Percentiles rank a stretch among this genome's conserved stretches.
These are phyloP conservation scores for Candida pseudoviswanathii DNA, from an alignment of 1,139 yeast genomes.

Conservation along the genomic window DNA sequence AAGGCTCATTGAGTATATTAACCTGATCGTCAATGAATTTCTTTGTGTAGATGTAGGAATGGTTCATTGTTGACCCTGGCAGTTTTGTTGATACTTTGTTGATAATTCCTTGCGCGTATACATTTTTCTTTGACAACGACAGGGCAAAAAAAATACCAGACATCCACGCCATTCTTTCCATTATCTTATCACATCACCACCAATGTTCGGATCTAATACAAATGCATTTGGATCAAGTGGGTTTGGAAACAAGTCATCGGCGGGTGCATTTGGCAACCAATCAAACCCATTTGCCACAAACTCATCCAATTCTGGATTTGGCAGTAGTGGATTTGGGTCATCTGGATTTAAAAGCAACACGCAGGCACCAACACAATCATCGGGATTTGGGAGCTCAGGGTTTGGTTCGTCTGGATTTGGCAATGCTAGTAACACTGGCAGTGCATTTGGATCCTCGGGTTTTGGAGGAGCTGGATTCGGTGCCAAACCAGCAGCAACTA, in stretches of 20 bases:
- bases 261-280: conserved; percentile 16
- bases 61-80: conserved; percentile 13
- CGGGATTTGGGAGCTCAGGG: conserved; percentile 9
- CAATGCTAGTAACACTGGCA: neutral
- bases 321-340: conserved; percentile 7
- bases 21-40: conserved; percentile 33
- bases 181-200: neutral
- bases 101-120: too few relatives aligned
- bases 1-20: conserved; percentile 27
- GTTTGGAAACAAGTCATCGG: conserved; percentile 19
- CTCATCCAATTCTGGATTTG: conserved; percentile 14
- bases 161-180: too few relatives aligned
- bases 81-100: neutral
- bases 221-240: conserved; percentile 18
- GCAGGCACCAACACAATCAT: neutral
- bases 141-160: neutral
- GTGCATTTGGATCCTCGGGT: conserved; percentile 13
- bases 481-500: neutral
- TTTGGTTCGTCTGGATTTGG: conserved; percentile 10
- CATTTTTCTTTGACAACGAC: neutral
- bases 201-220: conserved; percentile 4
- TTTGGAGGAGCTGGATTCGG: conserved; percentile 6
- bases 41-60: conserved; percentile 30
- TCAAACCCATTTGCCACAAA: conserved; percentile 14
- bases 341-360: neutral